phyloP scores from a whole-genome alignment of 176 grass and related monocot genomes.

The Saccharum officinarum region DNA sequence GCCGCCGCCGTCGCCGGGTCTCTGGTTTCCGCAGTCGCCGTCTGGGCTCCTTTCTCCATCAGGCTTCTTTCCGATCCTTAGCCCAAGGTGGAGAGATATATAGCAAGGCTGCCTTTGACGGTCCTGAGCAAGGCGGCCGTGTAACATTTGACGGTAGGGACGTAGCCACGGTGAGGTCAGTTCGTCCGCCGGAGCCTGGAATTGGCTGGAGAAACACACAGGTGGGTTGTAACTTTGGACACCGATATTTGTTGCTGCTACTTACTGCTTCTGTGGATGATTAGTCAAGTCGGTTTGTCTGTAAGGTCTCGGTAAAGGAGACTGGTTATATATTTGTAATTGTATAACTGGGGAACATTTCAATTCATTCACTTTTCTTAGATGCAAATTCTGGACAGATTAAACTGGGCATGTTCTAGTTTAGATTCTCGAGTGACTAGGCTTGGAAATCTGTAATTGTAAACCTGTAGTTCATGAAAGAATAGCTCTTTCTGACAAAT shows the following conservation, averaged over 20 bases:
- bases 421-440: conserved; percentile 46
- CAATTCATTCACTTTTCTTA: conserved; percentile 51
- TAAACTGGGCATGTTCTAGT: conserved; percentile 40
- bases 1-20: conserved; percentile 50
- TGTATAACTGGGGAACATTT: conserved; percentile 47
- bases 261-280: conserved; percentile 38
- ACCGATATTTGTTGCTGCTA: conserved; percentile 40
- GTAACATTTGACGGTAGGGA: conserved; percentile 58
- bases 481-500: conserved; percentile 28
- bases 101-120: conserved; percentile 20
- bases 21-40: conserved; percentile 71
- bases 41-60: conserved; percentile 74
- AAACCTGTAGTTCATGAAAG: conserved; percentile 42
- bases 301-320: conserved; percentile 36
- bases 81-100: conserved; percentile 83
- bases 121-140: background rate
- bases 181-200: background rate
- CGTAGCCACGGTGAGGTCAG: conserved; percentile 32
- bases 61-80: conserved; percentile 60
- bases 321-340: conserved; percentile 50
- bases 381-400: conserved; percentile 30
- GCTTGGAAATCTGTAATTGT: conserved; percentile 53
- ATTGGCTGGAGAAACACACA: conserved; percentile 23
- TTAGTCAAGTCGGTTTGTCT: conserved; percentile 6
- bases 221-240: conserved; percentile 53